These are phyloP conservation scores for Eucalyptus sideroxylon DNA, from an alignment of 345 rosid genomes.

Conservation along the genomic window DNA sequence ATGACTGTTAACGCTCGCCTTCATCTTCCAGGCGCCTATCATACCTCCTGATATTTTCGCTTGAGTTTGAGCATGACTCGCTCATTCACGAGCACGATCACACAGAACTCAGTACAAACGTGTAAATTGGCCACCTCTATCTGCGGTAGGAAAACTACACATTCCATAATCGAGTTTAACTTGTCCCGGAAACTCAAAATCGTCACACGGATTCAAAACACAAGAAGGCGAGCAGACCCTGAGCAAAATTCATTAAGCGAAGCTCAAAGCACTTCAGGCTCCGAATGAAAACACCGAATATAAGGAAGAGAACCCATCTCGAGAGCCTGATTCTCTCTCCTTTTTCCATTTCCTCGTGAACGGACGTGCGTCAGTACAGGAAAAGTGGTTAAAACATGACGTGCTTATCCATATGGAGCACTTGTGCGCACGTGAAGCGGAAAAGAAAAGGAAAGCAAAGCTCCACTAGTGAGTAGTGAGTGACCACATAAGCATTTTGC, in stretches of 20 bases:
- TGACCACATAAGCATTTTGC: not conserved
- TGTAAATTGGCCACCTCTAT: not conserved
- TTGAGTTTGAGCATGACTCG: not conserved
- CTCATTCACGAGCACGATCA: not conserved
- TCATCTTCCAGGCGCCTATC: not conserved
- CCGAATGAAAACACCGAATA: not conserved
- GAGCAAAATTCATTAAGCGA: not conserved
- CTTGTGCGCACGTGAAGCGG: not conserved
- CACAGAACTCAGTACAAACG: not conserved
- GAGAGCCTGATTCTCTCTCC: not conserved
- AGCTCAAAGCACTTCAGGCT: not conserved
- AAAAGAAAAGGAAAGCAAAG: not conserved
- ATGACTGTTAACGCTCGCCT: not conserved
- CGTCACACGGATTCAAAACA: not conserved
- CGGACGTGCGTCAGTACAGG: not conserved
- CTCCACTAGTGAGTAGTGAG: not conserved
- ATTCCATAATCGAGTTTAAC: not conserved
- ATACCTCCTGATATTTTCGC: not conserved
- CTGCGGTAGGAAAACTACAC: not conserved
- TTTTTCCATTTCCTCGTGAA: not conserved
- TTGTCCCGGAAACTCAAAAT: not conserved
- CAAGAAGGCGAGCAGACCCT: not conserved
- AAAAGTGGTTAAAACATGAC: not conserved
- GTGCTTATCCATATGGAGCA: not conserved
- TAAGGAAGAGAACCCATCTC: not conserved